Conservation (phyloP, 2,329 filamentous ascomycete species). For the Neopestalotiopsis sp. region DNA sequence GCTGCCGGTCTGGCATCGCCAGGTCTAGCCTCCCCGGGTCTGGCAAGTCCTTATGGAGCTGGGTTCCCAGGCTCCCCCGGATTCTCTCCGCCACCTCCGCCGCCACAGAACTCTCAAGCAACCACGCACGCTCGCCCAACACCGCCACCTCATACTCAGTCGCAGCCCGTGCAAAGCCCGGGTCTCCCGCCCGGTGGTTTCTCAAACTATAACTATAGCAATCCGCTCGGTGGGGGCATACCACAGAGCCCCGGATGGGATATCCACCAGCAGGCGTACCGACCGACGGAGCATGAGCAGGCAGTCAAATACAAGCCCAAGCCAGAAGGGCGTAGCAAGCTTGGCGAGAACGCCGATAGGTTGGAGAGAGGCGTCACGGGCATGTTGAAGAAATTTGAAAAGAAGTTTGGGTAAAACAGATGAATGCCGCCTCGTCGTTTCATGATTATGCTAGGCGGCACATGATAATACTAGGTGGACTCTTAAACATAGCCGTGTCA, state of each 20-base stretch:
- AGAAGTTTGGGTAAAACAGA: constrained; percentile 66
- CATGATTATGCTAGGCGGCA: not conserved
- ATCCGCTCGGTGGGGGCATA: constrained; percentile 20
- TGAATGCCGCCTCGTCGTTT: not conserved
- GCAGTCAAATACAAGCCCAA: constrained; percentile 47
- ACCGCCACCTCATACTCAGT: constrained; percentile 28
- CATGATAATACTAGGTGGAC: not conserved
- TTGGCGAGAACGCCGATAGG: constrained; percentile 70
- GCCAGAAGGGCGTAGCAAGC: constrained; percentile 49
- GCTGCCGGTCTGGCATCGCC: constrained; percentile 30
- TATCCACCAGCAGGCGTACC: constrained; percentile 73
- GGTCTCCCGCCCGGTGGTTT: constrained; percentile 58
- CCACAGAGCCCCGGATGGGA: constrained; percentile 50
- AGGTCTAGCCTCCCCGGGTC: constrained; percentile 41
- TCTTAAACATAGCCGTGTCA: too few relatives aligned
- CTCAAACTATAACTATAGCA: constrained; percentile 55
- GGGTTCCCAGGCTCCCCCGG: constrained; percentile 53
- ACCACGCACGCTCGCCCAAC: constrained; percentile 6
- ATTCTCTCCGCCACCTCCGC: constrained; percentile 45
- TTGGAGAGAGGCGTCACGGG: constrained; percentile 74
- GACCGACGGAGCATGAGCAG: constrained; percentile 69
- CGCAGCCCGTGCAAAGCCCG: constrained; percentile 37
- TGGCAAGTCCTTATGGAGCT: constrained; percentile 50
- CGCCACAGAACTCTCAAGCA: constrained; percentile 18
- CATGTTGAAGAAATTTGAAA: constrained; percentile 80